phyloP scores from a whole-genome alignment of 495 filamentous ascomycete genomes.

The Neurospora sublineolata region DNA sequence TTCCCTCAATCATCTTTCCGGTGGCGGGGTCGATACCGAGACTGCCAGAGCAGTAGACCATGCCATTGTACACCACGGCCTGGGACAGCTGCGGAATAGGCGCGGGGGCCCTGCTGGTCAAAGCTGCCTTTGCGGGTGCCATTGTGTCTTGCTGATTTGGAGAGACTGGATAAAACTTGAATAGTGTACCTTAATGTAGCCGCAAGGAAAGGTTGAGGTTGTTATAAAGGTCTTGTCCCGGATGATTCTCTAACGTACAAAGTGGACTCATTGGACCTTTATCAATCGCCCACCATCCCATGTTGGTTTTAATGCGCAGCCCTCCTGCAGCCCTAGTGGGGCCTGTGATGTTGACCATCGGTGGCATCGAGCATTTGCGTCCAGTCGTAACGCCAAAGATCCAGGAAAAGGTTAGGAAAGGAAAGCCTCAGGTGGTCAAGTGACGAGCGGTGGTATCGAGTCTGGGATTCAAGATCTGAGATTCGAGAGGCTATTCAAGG shows the following conservation, averaged over 20 bases:
- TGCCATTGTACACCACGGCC: slow-evolving; percentile 43
- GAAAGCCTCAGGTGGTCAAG: background rate
- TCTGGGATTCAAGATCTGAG: background rate
- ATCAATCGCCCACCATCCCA: background rate
- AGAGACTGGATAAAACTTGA: background rate
- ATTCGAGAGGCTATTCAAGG: background rate
- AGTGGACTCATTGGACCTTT: background rate
- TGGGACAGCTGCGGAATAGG: slow-evolving; percentile 47
- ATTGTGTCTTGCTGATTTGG: slow-evolving; percentile 4
- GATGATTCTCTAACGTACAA: background rate
- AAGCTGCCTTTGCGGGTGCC: slow-evolving; percentile 23
- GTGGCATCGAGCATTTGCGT: background rate
- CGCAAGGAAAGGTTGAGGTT: background rate
- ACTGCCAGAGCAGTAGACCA: slow-evolving; percentile 47
- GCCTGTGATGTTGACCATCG: background rate
- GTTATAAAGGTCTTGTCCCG: background rate
- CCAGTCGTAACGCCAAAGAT: background rate
- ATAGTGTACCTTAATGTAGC: background rate
- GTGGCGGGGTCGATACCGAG: slow-evolving; percentile 42
- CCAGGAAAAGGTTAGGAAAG: background rate
- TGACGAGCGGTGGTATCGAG: background rate
- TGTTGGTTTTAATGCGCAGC: background rate
- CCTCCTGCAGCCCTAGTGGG: background rate
- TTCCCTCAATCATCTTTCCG: slow-evolving; percentile 37
- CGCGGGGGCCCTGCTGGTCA: slow-evolving; percentile 40